Evolutionary conservation across 306 rosid species (phyloP), one percentile per base, ranked within the genome.

Genomic region (Begonia loranthoides): DNA sequence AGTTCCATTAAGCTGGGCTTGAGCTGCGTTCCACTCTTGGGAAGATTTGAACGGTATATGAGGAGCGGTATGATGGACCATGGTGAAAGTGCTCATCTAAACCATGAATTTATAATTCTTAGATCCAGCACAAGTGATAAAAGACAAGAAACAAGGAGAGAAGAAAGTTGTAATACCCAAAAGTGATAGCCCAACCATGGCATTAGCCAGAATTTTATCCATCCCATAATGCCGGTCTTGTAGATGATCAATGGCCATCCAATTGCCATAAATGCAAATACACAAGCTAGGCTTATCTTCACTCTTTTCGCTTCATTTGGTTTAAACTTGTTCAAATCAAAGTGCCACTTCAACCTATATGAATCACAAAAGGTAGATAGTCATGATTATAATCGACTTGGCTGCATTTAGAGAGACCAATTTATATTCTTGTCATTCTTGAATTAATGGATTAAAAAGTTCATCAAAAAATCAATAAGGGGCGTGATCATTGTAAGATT

Each of bases 121-220:
- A 66, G 66, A 61, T 34, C 15, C 12, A 48, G 4, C n/a, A 47
- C 12, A 15, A 34, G 33, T 22, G 22, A 52, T 34, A 47, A 12
- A 51, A 2, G 28, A 17, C 62, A 1, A 22, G 16, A 39, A 39
- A 5, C n/a, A n/a, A n/a, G 52, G 66, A 48, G 50, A 59, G 41
- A 15, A 47, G 53, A 54, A 66, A 67, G 55, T 41, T 47, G 66
- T 41, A 65, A 70, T 90, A 90, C 99, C 99, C 99, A 90, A 58
- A 90, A 86, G 86, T 90, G 95, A 66, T 86, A 90, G 61, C 95
- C 99, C 70, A 86, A 69, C 95, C 95, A 90, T 24, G 99, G 99
- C 95, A 90, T 86, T 77, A 90, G 55, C 99, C 99, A 90, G 79
- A 72, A 90, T 56, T 90, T 90, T 64, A 90, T 62, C 99, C 99